Evolutionary conservation across 345 rosid species (phyloP).

Genomic region (Syzygium jambos): DNA sequence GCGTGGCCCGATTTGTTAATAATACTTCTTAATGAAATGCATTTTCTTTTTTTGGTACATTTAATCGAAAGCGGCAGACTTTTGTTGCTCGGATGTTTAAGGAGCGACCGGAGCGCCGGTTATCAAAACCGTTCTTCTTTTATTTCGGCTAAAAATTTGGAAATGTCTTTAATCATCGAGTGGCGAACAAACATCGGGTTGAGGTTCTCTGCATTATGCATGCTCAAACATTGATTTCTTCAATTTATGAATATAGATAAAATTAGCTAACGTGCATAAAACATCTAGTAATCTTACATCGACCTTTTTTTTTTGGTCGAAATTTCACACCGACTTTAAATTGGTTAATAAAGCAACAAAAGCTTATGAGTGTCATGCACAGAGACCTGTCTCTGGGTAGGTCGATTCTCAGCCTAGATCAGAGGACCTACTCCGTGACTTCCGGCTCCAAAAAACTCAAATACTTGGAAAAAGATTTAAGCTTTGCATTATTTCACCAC

Average conservation of each 20-base stretch:
- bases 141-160: neutral
- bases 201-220: neutral
- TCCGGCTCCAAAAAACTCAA: neutral
- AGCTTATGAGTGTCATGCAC: neutral
- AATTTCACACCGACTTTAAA: neutral
- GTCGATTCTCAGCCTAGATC: neutral
- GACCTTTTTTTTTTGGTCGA: neutral
- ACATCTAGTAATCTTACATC: accelerated
- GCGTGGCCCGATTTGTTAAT: neutral
- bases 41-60: neutral
- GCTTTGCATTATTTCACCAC: neutral
- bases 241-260: neutral
- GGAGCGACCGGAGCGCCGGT: accelerated
- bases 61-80: neutral
- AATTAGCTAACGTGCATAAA: neutral
- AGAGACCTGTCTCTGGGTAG: accelerated
- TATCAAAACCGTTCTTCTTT: accelerated
- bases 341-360: neutral
- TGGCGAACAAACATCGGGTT: accelerated
- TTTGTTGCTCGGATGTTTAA: neutral
- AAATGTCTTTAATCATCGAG: neutral
- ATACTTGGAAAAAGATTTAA: too few relatives aligned
- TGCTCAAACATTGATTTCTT: neutral
- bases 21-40: neutral
- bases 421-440: accelerated